These are phyloP conservation scores for Mycena pura DNA, from an alignment of 768 basidiomycete genomes.

Conservation along the genomic window DNA sequence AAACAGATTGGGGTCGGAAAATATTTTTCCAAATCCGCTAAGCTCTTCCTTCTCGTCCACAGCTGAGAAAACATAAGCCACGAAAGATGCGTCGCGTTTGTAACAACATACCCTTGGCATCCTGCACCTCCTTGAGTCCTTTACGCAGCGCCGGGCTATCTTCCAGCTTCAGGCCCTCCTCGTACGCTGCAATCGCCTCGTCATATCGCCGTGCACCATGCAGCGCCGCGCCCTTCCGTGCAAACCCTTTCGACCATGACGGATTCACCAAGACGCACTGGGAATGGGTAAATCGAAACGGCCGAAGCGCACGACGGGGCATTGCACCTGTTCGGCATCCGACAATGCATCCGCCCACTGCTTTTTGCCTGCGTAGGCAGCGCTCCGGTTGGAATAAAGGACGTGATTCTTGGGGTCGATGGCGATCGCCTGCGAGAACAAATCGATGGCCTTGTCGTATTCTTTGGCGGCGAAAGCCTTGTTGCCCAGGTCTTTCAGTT, in stretches of 20 bases:
- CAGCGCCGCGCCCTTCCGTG: conserved; percentile 90
- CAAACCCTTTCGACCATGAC: conserved; percentile 89
- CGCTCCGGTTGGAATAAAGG: conserved; percentile 91
- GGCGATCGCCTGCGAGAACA: conserved; percentile 83
- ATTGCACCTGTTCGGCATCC: conserved; percentile 89
- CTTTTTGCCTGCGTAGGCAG: conserved; percentile 86
- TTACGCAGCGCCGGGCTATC: conserved; percentile 84
- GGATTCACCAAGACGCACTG: conserved; percentile 84
- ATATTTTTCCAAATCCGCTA: conserved; percentile 74
- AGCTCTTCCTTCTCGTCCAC: conserved; percentile 52
- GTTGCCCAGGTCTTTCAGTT: conserved; percentile 92
- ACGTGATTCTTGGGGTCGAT: conserved; percentile 87
- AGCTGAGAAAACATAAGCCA: conserved; percentile 30
- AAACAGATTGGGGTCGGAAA: conserved; percentile 83
- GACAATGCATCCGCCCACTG: conserved; percentile 77
- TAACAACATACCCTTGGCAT: conserved; percentile 72
- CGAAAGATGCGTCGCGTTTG: neutral
- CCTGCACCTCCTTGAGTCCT: conserved; percentile 87
- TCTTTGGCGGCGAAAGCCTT: conserved; percentile 94
- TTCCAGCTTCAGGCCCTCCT: conserved; percentile 81
- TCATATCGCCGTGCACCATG: conserved; percentile 82
- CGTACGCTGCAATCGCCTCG: conserved; percentile 86
- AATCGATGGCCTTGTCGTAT: conserved; percentile 85
- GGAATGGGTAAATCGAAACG: conserved; percentile 12
- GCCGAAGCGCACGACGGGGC: neutral